These are phyloP conservation scores for Umbellularia californica DNA, from an alignment of 164 flowering plant genomes.

Conservation along the genomic window DNA sequence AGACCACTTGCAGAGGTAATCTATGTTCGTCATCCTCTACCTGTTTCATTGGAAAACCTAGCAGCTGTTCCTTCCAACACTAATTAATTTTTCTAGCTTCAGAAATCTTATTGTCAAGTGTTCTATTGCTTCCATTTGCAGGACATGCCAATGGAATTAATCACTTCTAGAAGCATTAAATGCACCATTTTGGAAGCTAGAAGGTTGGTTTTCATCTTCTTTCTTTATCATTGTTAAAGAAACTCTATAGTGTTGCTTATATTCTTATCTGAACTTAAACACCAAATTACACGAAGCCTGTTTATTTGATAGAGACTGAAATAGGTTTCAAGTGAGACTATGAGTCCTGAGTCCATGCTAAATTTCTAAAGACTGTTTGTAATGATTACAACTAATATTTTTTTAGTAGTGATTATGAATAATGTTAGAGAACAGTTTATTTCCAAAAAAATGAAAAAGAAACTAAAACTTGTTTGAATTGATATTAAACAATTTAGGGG, in stretches of 20 bases:
- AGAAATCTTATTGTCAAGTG: neutral
- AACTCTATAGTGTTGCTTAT: too few species aligned
- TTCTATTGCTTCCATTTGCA: neutral
- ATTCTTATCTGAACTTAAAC: too few species aligned
- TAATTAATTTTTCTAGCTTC: neutral
- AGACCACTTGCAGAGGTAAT: neutral
- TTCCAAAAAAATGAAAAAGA: too few species aligned
- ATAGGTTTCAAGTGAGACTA: too few species aligned
- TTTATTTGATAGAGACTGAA: too few species aligned
- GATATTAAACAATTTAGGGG: too few species aligned
- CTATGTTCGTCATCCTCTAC: neutral
- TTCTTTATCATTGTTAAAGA: neutral
- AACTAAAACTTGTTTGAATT: too few species aligned
- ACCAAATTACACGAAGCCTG: too few species aligned
- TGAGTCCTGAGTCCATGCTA: too few species aligned
- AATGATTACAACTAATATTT: neutral
- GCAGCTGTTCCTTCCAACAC: neutral
- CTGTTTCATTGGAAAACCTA: neutral
- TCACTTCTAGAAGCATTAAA: neutral
- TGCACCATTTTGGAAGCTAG: neutral
- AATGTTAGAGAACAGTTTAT: too few species aligned
- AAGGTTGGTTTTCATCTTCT: neutral
- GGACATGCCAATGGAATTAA: neutral
- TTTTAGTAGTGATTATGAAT: neutral
- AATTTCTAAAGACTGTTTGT: neutral